Percentiles rank a stretch among this genome's conserved stretches.
These are phyloP conservation scores for Podospora didyma DNA, from an alignment of 495 filamentous ascomycete genomes.

Conservation along the genomic window DNA sequence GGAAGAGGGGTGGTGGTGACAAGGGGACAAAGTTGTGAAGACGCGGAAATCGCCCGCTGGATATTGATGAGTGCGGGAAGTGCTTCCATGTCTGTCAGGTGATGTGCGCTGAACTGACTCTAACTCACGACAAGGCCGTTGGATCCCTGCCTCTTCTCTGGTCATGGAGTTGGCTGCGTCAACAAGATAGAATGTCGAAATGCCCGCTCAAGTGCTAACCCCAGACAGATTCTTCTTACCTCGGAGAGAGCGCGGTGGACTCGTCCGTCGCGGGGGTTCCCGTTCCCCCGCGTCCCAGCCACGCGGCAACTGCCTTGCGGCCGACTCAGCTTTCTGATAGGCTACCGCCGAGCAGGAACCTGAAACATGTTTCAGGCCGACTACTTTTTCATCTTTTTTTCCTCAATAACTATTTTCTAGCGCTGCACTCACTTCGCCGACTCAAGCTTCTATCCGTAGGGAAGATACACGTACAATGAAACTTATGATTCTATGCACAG, in stretches of 20 bases:
- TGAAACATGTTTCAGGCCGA: slow-evolving; percentile 1
- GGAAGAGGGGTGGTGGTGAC: too few species aligned
- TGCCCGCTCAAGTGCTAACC: too few species aligned
- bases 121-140: too few species aligned
- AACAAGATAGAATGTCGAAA: too few species aligned
- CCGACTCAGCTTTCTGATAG: not conserved
- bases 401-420: not conserved
- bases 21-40: not conserved
- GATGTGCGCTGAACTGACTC: too few species aligned
- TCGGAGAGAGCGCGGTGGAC: too few species aligned
- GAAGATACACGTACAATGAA: not conserved
- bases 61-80: not conserved
- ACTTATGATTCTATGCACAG: not conserved
- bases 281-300: not conserved
- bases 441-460: too few species aligned
- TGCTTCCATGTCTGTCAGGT: too few species aligned
- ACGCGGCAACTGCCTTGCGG: not conserved
- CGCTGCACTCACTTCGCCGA: too few species aligned
- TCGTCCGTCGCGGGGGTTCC: not conserved
- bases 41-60: not conserved
- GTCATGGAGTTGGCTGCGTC: too few species aligned
- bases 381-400: not conserved
- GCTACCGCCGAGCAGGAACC: not conserved
- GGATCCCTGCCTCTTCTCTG: too few species aligned
- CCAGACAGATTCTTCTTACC: too few species aligned